These are phyloP conservation scores for Periconia macrospinosa DNA, from an alignment of 2,329 filamentous ascomycete genomes.

Conservation along the genomic window DNA sequence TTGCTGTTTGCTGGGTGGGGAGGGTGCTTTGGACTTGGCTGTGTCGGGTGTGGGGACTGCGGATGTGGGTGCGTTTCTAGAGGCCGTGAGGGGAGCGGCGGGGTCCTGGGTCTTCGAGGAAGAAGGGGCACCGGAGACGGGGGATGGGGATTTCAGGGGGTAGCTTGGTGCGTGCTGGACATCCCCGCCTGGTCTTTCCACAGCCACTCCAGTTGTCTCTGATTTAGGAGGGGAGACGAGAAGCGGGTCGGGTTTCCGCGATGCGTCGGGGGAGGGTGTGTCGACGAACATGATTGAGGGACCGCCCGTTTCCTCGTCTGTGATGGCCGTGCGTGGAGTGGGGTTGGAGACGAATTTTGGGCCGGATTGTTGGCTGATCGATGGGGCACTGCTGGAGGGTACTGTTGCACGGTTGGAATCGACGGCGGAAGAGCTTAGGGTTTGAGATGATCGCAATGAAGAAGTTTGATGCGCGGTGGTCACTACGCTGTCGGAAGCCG, in stretches of 20 bases:
- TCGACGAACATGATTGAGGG: slow-evolving; percentile 77
- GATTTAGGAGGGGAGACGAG: slow-evolving; percentile 9
- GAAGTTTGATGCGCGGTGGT: background rate
- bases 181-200: background rate
- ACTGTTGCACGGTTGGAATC: background rate
- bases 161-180: background rate
- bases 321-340: slow-evolving; percentile 70
- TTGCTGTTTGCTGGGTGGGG: slow-evolving; percentile 1
- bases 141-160: slow-evolving; percentile 1
- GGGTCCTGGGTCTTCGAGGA: too few relatives aligned
- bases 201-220: background rate
- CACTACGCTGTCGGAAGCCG: slow-evolving; percentile 33
- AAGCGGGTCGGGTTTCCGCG: slow-evolving; percentile 23
- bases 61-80: too few relatives aligned
- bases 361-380: slow-evolving; percentile 59
- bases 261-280: slow-evolving; percentile 26
- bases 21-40: background rate
- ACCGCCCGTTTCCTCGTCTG: slow-evolving; percentile 63
- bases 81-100: too few relatives aligned
- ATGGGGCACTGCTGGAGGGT: slow-evolving; percentile 32
- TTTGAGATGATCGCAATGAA: background rate
- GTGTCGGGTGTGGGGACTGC: background rate
- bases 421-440: background rate
- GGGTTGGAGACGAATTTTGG: slow-evolving; percentile 73
- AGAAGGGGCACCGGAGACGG: slow-evolving; percentile 4